These are phyloP conservation scores for Eutrema heterophyllum DNA, from an alignment of 345 rosid genomes.

Conservation along the genomic window DNA sequence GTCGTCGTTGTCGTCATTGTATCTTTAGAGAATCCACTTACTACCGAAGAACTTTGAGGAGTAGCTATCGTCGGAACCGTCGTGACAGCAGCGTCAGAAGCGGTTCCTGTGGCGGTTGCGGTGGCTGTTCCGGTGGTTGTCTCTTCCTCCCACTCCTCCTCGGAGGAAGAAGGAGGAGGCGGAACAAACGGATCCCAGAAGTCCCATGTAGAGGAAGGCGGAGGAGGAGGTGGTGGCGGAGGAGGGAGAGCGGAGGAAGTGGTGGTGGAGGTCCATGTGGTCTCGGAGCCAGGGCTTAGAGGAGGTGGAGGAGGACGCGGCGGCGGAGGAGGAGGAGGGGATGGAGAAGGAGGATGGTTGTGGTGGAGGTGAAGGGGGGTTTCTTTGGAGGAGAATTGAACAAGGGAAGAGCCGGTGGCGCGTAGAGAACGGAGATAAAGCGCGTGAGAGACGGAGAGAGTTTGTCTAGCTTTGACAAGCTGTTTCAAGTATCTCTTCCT, in stretches of 20 bases:
- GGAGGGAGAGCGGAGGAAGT: slow-evolving; percentile 46
- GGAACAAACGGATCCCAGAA: slow-evolving; percentile 90
- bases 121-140: slow-evolving; percentile 30
- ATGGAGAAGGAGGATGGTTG: slow-evolving; percentile 27
- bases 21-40: slow-evolving; percentile 69
- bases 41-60: slow-evolving; percentile 48
- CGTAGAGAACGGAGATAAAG: slow-evolving; percentile 90
- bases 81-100: slow-evolving; percentile 38
- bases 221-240: slow-evolving; percentile 64
- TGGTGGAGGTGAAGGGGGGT: slow-evolving; percentile 53
- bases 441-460: slow-evolving; percentile 76
- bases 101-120: slow-evolving; percentile 24
- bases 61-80: slow-evolving; percentile 40
- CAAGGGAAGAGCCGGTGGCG: slow-evolving; percentile 72
- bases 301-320: slow-evolving; percentile 54
- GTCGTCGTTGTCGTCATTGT: slow-evolving; percentile 27
- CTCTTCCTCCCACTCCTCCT: slow-evolving; percentile 78
- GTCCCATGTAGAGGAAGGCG: slow-evolving; percentile 72
- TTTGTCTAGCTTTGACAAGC: slow-evolving; percentile 73
- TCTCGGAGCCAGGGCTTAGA: slow-evolving; percentile 69
- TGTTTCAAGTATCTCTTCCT: slow-evolving; percentile 87
- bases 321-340: slow-evolving; percentile 27
- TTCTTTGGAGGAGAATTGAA: slow-evolving; percentile 69
- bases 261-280: slow-evolving; percentile 75
- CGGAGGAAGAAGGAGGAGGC: slow-evolving; percentile 46